Conservation (phyloP, 306 rosid species). For the Rosa rugosa region DNA sequence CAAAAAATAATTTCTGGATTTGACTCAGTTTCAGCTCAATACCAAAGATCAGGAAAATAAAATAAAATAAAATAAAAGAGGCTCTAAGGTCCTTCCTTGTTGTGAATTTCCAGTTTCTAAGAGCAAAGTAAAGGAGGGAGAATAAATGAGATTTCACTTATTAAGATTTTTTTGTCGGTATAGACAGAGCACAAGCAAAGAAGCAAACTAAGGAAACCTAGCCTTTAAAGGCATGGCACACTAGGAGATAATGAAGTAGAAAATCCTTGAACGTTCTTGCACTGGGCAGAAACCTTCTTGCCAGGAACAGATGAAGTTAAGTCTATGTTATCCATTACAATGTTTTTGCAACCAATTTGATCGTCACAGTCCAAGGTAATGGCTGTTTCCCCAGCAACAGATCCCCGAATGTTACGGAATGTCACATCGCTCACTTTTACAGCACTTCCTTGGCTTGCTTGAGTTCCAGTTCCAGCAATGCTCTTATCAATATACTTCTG, state of each 20-base stretch:
- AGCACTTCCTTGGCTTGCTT: not conserved
- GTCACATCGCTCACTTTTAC: constrained; percentile 18
- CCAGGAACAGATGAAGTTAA: not conserved
- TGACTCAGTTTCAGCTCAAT: too few species aligned
- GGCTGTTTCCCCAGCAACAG: not conserved
- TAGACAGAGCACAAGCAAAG: not conserved
- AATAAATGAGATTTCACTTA: not conserved
- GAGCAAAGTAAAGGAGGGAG: not conserved
- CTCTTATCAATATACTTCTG: not conserved
- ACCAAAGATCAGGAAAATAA: too few species aligned
- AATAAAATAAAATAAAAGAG: not conserved
- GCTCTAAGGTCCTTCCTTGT: not conserved
- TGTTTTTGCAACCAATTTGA: not conserved
- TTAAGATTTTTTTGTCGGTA: not conserved
- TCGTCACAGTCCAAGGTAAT: constrained; percentile 3
- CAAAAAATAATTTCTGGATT: too few species aligned
- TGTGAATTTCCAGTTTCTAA: not conserved
- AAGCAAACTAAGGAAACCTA: too few species aligned
- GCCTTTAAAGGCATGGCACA: not conserved
- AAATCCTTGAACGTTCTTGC: constrained; percentile 2
- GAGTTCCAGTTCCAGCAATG: not conserved
- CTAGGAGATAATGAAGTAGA: not conserved
- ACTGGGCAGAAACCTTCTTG: not conserved
- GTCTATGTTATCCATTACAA: not conserved
- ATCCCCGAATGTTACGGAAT: not conserved